Percentiles rank a stretch among this genome's conserved stretches.
Evolutionary conservation across 2,329 filamentous ascomycete species (phyloP).

Genomic region (Nannizziopsis barbatae): DNA sequence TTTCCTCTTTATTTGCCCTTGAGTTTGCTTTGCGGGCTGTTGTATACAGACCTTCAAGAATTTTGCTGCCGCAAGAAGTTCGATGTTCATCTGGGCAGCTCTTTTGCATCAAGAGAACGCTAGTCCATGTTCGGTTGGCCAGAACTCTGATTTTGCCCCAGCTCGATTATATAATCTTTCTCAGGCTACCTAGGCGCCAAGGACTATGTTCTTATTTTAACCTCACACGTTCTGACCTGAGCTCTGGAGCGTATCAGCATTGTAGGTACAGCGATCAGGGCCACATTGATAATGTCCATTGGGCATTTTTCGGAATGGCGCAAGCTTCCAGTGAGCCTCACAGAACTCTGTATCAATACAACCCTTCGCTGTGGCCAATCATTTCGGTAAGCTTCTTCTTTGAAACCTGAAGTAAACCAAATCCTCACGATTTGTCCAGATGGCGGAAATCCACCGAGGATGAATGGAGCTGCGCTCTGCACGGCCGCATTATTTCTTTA

Average conservation of each 20-base stretch:
- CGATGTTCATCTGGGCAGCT: conserved; percentile 3
- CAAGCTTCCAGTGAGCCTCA: conserved; percentile 68
- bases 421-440: conserved; percentile 37
- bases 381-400: conserved; percentile 48
- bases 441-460: conserved; percentile 73
- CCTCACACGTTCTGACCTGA: background rate
- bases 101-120: background rate
- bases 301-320: conserved; percentile 63
- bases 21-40: too few species aligned
- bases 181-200: background rate
- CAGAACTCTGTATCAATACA: conserved; percentile 87
- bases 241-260: background rate
- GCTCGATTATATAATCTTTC: background rate
- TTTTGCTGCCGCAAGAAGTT: background rate
- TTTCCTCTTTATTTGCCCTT: too few species aligned
- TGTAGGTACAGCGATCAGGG: too few species aligned
- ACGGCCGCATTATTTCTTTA: conserved; percentile 72
- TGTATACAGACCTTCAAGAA: background rate
- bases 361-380: conserved; percentile 91
- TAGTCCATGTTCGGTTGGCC: background rate
- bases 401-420: too few species aligned
- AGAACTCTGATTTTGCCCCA: background rate
- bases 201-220: background rate
- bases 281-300: conserved; percentile 25
- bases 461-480: conserved; percentile 82